Evolutionary conservation across 805 yeast species (phyloP), one percentile per base, ranked within the genome.

Genomic region (Debaryomyces castellii): DNA sequence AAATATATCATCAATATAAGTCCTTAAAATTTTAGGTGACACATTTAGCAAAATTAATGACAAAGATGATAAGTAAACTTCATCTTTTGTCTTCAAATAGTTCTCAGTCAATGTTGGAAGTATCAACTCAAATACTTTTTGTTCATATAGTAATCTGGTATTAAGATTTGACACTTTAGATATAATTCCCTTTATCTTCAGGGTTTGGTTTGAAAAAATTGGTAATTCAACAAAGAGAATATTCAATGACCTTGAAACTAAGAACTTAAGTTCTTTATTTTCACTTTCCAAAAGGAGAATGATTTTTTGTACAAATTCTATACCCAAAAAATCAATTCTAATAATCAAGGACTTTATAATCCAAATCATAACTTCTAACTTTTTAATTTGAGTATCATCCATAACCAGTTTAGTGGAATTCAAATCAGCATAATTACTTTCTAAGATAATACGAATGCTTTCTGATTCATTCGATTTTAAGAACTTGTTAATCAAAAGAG

Each of bases 71-170:
- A 91, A 66, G 52, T 81, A 81, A 40, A 79, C 76, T 40, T 81
- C 77, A 49, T 77, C 77, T 14, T 52, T 50, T 3, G 48, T 40
- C 1, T 52, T 55, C 59, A 77, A 63, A 62, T 78, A 82, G 3
- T 74, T 75, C 0, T 64, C 59, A 6, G 85, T 78, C 25, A 89
- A 60, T 24, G 60, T 63, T 0, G 87, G 86, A 5, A 89, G 72
- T 1, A 82, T 67, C 7, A 73, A 66, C 48, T 81, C 80, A 59
- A 89, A 89, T 21, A 88, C 74, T 51, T 83, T 83, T 58, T 94
- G 99, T 59, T 89, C 89, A 73, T 86, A 89, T 20, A 94, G 71
- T 38, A 78, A 63, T 47, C 87, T 78, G 16, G 85, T 77, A 48
- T 83, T 80, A 45, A 86, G 73, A 50, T 81, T 81, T 50, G 62